Percentiles rank a stretch among this genome's conserved stretches.
Conservation (phyloP, 1,139 yeast species). For the Hyphopichia pseudoburtonii region DNA sequence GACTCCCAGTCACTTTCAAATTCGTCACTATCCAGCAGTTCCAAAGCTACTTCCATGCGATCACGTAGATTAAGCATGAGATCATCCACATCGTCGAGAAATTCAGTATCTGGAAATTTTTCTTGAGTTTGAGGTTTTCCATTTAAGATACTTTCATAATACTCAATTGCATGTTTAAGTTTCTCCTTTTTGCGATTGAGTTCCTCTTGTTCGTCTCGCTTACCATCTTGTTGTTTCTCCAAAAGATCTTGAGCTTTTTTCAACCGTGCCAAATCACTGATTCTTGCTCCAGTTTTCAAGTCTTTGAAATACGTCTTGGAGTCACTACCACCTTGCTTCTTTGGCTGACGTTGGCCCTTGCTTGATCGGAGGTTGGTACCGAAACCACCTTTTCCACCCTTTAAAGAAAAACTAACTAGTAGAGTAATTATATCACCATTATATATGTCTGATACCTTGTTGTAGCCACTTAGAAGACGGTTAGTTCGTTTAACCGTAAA, state of each 20-base stretch:
- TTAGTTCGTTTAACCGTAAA: background rate
- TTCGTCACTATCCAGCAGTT: slow-evolving; percentile 4
- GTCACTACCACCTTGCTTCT: slow-evolving; percentile 18
- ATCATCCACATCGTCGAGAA: slow-evolving; percentile 31
- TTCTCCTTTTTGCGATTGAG: slow-evolving; percentile 16
- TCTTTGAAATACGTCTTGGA: slow-evolving; percentile 24
- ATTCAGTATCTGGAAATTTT: slow-evolving; percentile 31
- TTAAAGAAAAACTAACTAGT: background rate
- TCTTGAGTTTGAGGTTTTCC: slow-evolving; percentile 6
- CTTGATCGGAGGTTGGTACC: slow-evolving; percentile 43
- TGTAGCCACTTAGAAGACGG: background rate
- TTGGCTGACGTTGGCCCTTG: slow-evolving; percentile 23
- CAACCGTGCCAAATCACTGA: slow-evolving; percentile 14
- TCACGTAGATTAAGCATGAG: slow-evolving; percentile 21
- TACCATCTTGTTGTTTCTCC: slow-evolving; percentile 9
- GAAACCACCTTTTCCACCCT: slow-evolving; percentile 54
- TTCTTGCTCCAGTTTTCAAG: slow-evolving; percentile 21
- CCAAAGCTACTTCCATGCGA: slow-evolving; percentile 6
- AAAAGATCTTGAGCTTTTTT: slow-evolving; percentile 12
- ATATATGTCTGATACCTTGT: background rate
- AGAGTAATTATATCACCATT: background rate
- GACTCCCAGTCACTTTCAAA: slow-evolving; percentile 9
- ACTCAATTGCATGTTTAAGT: slow-evolving; percentile 6
- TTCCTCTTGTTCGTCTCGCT: slow-evolving; percentile 29
- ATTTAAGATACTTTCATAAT: slow-evolving; percentile 6